Conservation (phyloP, 2,329 filamentous ascomycete species). For the Microcyclosporella mali region DNA sequence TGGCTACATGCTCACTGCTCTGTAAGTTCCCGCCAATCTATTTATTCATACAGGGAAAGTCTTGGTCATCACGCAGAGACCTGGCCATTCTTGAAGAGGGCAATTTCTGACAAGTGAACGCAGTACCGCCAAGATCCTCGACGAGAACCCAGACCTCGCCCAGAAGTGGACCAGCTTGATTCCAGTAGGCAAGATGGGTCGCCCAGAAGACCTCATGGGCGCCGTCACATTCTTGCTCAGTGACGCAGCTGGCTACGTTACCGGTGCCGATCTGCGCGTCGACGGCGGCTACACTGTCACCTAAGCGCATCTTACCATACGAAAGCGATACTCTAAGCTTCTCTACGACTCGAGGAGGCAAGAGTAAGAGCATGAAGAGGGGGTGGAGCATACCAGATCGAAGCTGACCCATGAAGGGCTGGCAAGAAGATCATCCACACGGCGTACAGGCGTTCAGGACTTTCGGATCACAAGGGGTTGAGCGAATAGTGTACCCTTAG, state of each 20-base stretch:
- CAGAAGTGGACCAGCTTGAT: constrained; percentile 88
- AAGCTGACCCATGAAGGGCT: background rate
- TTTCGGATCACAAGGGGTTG: no score
- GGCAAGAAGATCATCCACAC: no score
- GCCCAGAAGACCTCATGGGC: constrained; percentile 86
- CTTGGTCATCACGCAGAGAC: background rate
- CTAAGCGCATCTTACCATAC: constrained; percentile 16
- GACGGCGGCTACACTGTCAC: constrained; percentile 40
- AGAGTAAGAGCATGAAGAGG: background rate
- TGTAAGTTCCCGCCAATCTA: constrained; percentile 55
- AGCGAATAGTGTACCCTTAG: no score
- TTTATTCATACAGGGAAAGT: no score
- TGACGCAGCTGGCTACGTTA: constrained; percentile 69
- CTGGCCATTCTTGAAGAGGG: background rate
- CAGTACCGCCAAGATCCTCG: constrained; percentile 88
- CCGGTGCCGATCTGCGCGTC: constrained; percentile 42
- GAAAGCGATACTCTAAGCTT: background rate
- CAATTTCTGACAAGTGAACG: background rate
- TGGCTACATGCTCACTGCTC: constrained; percentile 90
- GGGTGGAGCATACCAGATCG: background rate
- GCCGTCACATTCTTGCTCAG: constrained; percentile 81
- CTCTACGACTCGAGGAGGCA: background rate
- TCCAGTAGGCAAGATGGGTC: constrained; percentile 87
- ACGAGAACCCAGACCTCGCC: constrained; percentile 85
- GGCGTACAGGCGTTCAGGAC: no score